These are phyloP conservation scores for Cornus controversa DNA, from an alignment of 148 eudicot species.

Conservation along the genomic window DNA sequence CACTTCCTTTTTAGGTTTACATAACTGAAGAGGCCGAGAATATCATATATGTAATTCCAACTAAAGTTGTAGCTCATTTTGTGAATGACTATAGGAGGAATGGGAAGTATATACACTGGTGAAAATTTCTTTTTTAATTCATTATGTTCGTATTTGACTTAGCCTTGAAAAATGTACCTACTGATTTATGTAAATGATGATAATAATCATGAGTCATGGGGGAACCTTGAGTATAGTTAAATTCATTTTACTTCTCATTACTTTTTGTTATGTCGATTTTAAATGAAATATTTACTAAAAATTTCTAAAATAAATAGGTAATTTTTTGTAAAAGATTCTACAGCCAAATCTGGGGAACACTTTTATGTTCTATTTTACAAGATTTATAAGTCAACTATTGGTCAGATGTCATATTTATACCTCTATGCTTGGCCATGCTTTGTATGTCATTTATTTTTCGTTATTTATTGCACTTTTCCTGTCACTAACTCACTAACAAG, in stretches of 20 bases:
- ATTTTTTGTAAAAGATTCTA: background rate
- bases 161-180: background rate
- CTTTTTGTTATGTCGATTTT: background rate
- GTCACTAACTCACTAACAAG: background rate
- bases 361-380: background rate
- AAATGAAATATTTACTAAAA: too few species aligned
- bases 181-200: background rate
- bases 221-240: background rate
- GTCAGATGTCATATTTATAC: background rate
- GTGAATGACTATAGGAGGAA: conserved; percentile 81
- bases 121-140: conserved; percentile 17
- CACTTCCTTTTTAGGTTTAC: conserved; percentile 61
- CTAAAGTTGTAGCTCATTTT: conserved; percentile 91
- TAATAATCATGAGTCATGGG: conserved; percentile 3
- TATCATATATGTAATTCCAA: conserved; percentile 95
- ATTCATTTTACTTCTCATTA: background rate
- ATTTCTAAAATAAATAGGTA: too few species aligned
- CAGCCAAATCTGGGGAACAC: background rate
- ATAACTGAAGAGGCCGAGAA: conserved; percentile 91
- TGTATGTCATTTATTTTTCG: background rate
- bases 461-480: conserved; percentile 13
- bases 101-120: conserved; percentile 97
- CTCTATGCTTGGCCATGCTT: background rate
- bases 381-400: background rate
- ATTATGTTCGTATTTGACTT: background rate